Evolutionary conservation across 23 red algal species (phyloP), one percentile per base, ranked within the genome.

Genomic region (Gracilaria vermiculophylla): DNA sequence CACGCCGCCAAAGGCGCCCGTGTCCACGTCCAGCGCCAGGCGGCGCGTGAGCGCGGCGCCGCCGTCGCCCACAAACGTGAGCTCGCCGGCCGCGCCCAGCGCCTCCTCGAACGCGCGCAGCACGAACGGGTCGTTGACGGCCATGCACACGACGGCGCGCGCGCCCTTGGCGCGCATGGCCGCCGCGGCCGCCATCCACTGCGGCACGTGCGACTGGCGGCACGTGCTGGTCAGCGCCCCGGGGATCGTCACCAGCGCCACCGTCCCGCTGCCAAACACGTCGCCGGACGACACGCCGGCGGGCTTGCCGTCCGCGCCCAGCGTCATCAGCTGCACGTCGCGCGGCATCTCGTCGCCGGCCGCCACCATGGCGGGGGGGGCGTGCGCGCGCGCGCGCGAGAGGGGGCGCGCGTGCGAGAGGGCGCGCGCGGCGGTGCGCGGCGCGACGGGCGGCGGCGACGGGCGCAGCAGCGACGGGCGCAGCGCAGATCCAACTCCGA

Each of bases 91-190:
- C 13, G 45, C 90, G 64, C 54, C 60, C 19, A 87, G 48, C 69
- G 53, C 79, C 60, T 95, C 93, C n/a, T 75, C 85, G 58, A 94
- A 99, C 42, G 89, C 92, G 16, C 78, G 62, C 88, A 93, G 91
- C 9, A 99, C 97, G 76, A 96, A 99, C 69, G 91, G 85, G 48
- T 99, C 97, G 69, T 99, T 99, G 3, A 94, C 92, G 39, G 97
- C 83, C 23, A 95, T 53, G 40, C 86, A 91, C 20, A 84, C 77
- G 19, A 99, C 90, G 45, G 83, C 88, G 41, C 92, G 88, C 42
- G 84, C 69, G 61, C 97, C 97, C 66, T 86, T 85, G 5, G 81
- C 76, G 45, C 82, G 80, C 42, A 94, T 69, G 21, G 80, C 74
- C 1, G 90, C 86, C 25, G 77, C 75, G 29, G 76, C 89, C 9